Evolutionary conservation across 1,284 basidiomycete species (phyloP).

Genomic region (Coniferiporia weirii): DNA sequence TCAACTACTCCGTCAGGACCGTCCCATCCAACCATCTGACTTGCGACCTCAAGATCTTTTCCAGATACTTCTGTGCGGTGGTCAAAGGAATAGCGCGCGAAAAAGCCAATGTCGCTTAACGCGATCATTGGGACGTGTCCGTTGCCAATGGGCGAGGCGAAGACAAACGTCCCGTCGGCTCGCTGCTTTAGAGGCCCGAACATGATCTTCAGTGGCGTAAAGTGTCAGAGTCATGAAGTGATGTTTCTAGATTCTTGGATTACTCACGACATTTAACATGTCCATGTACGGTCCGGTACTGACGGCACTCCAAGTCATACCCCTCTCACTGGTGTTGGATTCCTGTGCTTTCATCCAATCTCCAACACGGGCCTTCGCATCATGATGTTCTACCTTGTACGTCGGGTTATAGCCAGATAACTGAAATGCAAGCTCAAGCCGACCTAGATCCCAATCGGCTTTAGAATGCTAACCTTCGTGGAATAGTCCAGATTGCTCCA

Average conservation of each 20-base stretch:
- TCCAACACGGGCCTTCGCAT: conserved; percentile 40
- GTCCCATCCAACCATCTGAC: conserved; percentile 40
- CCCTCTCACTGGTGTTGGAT: conserved; percentile 32
- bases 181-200: conserved; percentile 34
- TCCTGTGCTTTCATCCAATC: conserved; percentile 40
- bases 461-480: conserved; percentile 32
- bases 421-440: conserved; percentile 2
- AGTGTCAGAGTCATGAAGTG: neutral
- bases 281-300: conserved; percentile 43
- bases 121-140: conserved; percentile 41
- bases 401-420: conserved; percentile 24
- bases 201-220: neutral
- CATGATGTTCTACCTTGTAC: conserved; percentile 35
- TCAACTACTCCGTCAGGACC: conserved; percentile 29
- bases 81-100: conserved; percentile 43
- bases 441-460: neutral
- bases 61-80: conserved; percentile 36
- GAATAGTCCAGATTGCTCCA: conserved; percentile 44
- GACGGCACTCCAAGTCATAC: conserved; percentile 37
- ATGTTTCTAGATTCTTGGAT: neutral
- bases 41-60: conserved; percentile 36
- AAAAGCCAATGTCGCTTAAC: conserved; percentile 44
- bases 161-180: conserved; percentile 40
- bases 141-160: conserved; percentile 34
- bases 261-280: conserved; percentile 35